Percentiles rank a stretch among this genome's conserved stretches.
Conservation (phyloP, 768 basidiomycete genomes). For the Panaeolus papilionaceus region DNA sequence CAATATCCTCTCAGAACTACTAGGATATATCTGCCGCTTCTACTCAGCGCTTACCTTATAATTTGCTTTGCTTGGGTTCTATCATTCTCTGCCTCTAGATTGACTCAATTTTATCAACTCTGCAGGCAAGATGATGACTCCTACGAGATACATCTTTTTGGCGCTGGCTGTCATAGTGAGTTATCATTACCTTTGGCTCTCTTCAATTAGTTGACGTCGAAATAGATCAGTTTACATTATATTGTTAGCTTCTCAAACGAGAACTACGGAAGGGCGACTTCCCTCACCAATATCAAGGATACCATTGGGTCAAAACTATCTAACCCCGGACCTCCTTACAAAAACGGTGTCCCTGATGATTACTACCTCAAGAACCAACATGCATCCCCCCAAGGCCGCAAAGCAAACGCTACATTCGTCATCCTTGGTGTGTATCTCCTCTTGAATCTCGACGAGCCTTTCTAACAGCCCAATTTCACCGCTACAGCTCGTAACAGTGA, state of each 20-base stretch:
- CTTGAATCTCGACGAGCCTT: not conserved
- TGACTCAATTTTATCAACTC: not conserved
- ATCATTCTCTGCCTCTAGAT: not conserved
- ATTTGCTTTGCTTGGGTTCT: not conserved
- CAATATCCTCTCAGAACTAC: not conserved
- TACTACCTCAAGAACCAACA: slow-evolving; percentile 54
- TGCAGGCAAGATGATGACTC: slow-evolving; percentile 55
- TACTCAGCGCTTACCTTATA: not conserved
- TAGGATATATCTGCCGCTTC: not conserved
- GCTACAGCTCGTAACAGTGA: slow-evolving; percentile 62
- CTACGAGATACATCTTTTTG: slow-evolving; percentile 59
- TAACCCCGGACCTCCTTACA: slow-evolving; percentile 50
- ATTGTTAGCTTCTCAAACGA: slow-evolving; percentile 72
- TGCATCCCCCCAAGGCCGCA: slow-evolving; percentile 52
- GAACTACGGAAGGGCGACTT: slow-evolving; percentile 66
- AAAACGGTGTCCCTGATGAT: slow-evolving; percentile 62
- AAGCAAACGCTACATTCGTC: slow-evolving; percentile 85
- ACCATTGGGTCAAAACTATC: slow-evolving; percentile 33
- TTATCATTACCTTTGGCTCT: slow-evolving; percentile 3
- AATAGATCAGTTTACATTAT: slow-evolving; percentile 62
- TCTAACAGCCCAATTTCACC: not conserved
- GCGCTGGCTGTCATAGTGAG: slow-evolving; percentile 54
- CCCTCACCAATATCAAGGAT: slow-evolving; percentile 49
- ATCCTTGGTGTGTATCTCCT: slow-evolving; percentile 57
- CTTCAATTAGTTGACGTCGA: not conserved